Conservation (phyloP, 495 filamentous ascomycete genomes). For the Tuber microsphaerosporum region DNA sequence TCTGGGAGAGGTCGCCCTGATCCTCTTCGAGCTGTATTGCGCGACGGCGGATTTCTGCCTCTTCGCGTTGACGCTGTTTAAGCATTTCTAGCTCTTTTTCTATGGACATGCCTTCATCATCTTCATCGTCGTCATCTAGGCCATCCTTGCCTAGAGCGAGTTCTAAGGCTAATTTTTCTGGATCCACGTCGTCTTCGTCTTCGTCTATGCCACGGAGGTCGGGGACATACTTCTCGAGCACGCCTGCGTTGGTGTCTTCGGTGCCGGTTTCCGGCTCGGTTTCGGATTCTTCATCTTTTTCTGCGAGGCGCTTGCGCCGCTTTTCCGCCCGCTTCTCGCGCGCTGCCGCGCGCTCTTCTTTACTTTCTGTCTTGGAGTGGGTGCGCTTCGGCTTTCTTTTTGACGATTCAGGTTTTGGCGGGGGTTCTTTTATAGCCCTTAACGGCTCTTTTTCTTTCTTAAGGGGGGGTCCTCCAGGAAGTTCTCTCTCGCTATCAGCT, state of each 20-base stretch:
- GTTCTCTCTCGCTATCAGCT: conserved; percentile 11
- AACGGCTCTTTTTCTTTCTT: conserved; percentile 4
- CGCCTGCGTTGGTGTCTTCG: not conserved
- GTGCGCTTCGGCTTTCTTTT: conserved; percentile 1
- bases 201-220: not conserved
- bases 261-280: not conserved
- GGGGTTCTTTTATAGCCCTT: not conserved
- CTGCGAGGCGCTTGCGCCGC: not conserved
- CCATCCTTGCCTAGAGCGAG: not conserved
- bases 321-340: not conserved
- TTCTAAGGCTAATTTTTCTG: not conserved
- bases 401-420: not conserved
- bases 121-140: conserved; percentile 12
- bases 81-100: conserved; percentile 20
- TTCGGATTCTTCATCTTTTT: not conserved
- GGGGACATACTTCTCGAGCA: not conserved
- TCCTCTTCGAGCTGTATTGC: not conserved
- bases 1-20: not conserved
- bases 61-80: conserved; percentile 2
- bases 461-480: not conserved
- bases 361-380: conserved; percentile 2
- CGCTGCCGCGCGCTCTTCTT: not conserved
- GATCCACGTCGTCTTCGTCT: not conserved
- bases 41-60: not conserved
- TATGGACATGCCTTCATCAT: conserved; percentile 18